Evolutionary conservation across 306 rosid species (phyloP).

Genomic region (Prosopis cineraria): DNA sequence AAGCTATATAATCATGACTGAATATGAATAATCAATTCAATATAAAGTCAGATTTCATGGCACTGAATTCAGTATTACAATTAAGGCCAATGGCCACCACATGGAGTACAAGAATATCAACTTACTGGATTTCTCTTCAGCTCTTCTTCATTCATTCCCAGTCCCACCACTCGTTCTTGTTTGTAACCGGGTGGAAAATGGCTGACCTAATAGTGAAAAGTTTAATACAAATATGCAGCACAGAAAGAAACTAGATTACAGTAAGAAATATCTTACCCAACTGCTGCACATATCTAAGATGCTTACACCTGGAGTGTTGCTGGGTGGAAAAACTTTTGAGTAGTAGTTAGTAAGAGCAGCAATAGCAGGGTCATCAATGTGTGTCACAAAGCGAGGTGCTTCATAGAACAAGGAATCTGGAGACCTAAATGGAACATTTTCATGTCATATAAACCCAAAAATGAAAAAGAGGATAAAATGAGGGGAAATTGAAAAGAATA

Average conservation of each 20-base stretch:
- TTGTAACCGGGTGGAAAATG: conserved; percentile 85
- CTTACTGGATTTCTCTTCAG: conserved; percentile 69
- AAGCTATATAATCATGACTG: neutral
- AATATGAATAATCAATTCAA: conserved; percentile 2
- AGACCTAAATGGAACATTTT: conserved; percentile 46
- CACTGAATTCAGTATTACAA: conserved; percentile 4
- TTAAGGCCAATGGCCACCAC: neutral
- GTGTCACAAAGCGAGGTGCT: conserved; percentile 81
- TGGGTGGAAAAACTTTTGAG: conserved; percentile 68
- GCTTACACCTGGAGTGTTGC: conserved; percentile 70
- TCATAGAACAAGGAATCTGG: conserved; percentile 72
- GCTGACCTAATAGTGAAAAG: conserved; percentile 63
- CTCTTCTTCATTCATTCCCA: conserved; percentile 86
- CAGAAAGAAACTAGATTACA: neutral
- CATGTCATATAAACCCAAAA: conserved; percentile 2
- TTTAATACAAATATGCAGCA: neutral
- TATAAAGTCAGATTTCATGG: conserved; percentile 3
- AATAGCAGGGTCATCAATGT: conserved; percentile 83
- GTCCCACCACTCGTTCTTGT: conserved; percentile 72
- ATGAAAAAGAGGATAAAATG: neutral
- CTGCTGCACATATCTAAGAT: conserved; percentile 87
- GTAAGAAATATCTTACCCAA: conserved; percentile 61
- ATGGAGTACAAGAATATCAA: conserved; percentile 19
- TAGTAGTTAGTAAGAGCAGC: conserved; percentile 73
- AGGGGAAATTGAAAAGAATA: neutral